Evolutionary conservation across 768 basidiomycete genomes (phyloP), one percentile per base, ranked within the genome.

Genomic region (Pleurotus sapidus): DNA sequence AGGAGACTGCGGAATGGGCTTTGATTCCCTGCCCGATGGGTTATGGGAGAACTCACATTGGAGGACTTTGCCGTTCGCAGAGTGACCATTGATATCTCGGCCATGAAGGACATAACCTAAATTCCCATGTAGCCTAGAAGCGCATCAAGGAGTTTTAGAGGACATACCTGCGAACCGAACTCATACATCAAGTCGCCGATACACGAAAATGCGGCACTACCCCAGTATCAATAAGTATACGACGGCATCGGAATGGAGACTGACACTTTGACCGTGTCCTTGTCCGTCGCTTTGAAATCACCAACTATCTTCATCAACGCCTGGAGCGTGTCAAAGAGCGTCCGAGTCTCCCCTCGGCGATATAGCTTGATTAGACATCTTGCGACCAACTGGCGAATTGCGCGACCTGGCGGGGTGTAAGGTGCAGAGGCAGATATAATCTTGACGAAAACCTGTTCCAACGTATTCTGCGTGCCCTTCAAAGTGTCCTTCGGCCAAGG

Each of bases 51-150:
- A 27, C 34, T 9, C 59, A 91, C 94, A 63, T 74, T 80, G 30
- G 91, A 93, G 7, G 87, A 84, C 59, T 83, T 89, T 62, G 82
- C 79, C 0, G 87, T 82, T 68, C 86, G 93, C 43, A 91, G 69
- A 0, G 87, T 77, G 0, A 84, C 75, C 1, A 78, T 74, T 17
- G 84, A 74, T 34, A 95, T 89, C 67, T 98, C 96, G 25, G 87
- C 81, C 85, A 95, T 89, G 63, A 95, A 89, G 0, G 95, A 97
- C 95, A 98, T 96, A 68, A 95, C 86, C 93, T 98, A 60, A 1
- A 49, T 30, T 25, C 9, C 42, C 14, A 59, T 42, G 20, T 30
- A 15, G 39, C 43, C 59, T 23, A 17, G 7, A 48, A 43, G 53
- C 46, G 15, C 25, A 15, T 46, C 40, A 25, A 4, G 5, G 55